These are phyloP conservation scores for Alternaria incomplexa DNA, from an alignment of 2,329 filamentous ascomycete species.

Conservation along the genomic window DNA sequence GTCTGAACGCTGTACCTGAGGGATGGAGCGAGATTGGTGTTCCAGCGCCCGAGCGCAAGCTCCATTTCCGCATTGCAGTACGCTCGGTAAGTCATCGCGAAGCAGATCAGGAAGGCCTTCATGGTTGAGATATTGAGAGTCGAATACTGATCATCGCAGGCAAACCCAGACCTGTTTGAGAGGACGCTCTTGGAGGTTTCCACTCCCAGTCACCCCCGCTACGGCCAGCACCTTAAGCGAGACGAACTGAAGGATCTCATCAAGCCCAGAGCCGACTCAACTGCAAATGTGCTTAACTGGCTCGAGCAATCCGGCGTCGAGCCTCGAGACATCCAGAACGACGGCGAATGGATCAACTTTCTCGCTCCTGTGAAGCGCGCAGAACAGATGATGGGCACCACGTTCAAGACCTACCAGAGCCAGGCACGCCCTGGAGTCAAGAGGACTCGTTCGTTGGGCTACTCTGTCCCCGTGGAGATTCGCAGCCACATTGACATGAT, in stretches of 20 bases:
- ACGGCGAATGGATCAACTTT: conserved; percentile 69
- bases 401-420: conserved; percentile 64
- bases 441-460: conserved; percentile 63
- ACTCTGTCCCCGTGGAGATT: conserved; percentile 66
- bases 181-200: conserved; percentile 66
- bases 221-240: conserved; percentile 68
- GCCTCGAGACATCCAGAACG: conserved; percentile 53
- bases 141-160: conserved; percentile 47
- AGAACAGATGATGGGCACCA: conserved; percentile 62
- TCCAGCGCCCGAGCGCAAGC: conserved; percentile 37
- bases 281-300: conserved; percentile 62
- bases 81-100: conserved; percentile 40
- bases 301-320: conserved; percentile 59
- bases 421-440: conserved; percentile 48
- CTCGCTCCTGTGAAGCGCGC: conserved; percentile 59
- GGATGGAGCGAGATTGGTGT: conserved; percentile 46
- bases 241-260: conserved; percentile 63
- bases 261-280: conserved; percentile 58
- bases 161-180: conserved; percentile 60
- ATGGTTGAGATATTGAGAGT: background rate
- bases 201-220: conserved; percentile 63
- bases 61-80: conserved; percentile 50
- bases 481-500: conserved; percentile 65
- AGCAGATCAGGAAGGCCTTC: background rate
- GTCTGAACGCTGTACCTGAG: conserved; percentile 40